A percentile compares a stretch with the other conserved stretches of the same genome.
phyloP scores from a whole-genome alignment of 306 rosid species.

The Cucurbita maxima region DNA sequence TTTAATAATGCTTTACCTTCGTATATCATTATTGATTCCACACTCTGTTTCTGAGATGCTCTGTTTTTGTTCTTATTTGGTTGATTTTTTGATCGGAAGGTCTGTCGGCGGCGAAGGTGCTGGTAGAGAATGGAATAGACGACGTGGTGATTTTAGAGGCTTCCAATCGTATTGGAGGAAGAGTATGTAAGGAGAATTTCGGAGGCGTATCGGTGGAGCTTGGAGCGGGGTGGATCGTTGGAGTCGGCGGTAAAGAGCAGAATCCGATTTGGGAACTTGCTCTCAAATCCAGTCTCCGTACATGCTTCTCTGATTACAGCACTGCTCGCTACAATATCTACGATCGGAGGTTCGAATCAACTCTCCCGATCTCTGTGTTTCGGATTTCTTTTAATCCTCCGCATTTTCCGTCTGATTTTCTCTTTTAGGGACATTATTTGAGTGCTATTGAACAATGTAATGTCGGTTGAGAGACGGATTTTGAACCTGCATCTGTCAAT shows the following conservation, averaged over 20 bases:
- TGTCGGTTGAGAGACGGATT: not conserved
- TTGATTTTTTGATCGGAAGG: conserved; percentile 23
- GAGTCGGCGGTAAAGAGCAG: conserved; percentile 65
- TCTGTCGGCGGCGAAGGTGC: conserved; percentile 65
- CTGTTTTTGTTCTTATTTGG: not conserved
- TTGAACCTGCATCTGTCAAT: not conserved
- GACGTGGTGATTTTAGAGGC: conserved; percentile 80
- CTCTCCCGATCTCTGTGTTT: no score
- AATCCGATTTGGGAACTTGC: conserved; percentile 96
- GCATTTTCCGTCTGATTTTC: not conserved
- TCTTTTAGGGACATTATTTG: not conserved
- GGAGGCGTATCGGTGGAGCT: conserved; percentile 84
- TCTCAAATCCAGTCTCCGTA: conserved; percentile 42
- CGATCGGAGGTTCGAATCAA: conserved; percentile 47
- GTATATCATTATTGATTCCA: not conserved
- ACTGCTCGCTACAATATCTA: conserved; percentile 85
- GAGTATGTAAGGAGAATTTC: conserved; percentile 64
- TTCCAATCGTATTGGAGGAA: conserved; percentile 84
- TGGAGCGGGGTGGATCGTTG: conserved; percentile 99
- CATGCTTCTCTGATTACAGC: conserved; percentile 84
- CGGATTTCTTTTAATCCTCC: no score
- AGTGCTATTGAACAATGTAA: not conserved
- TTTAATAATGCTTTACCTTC: not conserved
- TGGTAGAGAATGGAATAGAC: conserved; percentile 56
- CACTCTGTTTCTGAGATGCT: not conserved